Evolutionary conservation across 257 asterid species (phyloP), one percentile per base, ranked within the genome.

Genomic region (Voacanga thouarsii): DNA sequence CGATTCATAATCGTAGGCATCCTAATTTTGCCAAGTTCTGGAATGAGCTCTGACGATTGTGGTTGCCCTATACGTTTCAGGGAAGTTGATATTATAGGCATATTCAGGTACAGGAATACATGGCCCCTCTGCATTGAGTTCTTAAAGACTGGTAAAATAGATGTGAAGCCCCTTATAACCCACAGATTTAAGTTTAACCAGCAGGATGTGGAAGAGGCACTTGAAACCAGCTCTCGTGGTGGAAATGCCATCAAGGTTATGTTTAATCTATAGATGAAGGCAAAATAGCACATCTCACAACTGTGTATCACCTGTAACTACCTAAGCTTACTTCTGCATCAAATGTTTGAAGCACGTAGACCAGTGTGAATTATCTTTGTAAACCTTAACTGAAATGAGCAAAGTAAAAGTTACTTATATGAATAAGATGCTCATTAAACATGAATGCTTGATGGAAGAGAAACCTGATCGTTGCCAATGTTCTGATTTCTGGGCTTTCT

Each of bases 161-260:
- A 93, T 18, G 98, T 95, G 88, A 93, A 93, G 86, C 93, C 98
- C 1, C 80, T 95, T 84, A 93, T 95, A 83, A 93, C 99, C 14
- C 97, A 95, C 84, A 86, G 98, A 86, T 95, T 83, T 39, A 92
- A 94, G 6, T 90, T 95, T 84, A 80, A 89, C 45, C 98, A 93
- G 85, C 81, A 84, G 82, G 99, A 93, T 79, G 88, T 95, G 64
- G 99, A 93, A 82, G 90, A 89, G 37, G 98, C 97, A 16, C 93
- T 95, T 57, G 98, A 93, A 71, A 91, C 94, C 8, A 93, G 98
- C 75, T 93, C 96, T 0, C 86, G 80, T 24, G 99, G 99, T 28
- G 97, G 98, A 50, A 82, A 82, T 82, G 99, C 99, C 50, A 95
- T 95, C 85, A 95, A 95, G 89, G 99, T 93, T 85, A 93, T 95